Evolutionary conservation across 495 filamentous ascomycete species (phyloP).

Genomic region (Umbilicaria muhlenbergii): DNA sequence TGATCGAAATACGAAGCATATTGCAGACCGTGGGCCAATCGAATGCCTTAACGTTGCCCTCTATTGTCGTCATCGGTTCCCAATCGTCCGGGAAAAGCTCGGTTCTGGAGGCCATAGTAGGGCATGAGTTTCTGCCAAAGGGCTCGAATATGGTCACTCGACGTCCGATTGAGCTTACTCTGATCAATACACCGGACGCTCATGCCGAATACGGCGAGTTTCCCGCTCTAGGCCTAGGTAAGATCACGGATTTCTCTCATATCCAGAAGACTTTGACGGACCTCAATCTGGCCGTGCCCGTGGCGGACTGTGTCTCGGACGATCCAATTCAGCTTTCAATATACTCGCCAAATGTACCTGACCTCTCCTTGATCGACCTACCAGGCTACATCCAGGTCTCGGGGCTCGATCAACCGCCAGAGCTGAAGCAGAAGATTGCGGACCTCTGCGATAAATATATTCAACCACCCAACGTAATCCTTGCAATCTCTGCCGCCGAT

Average conservation of each 20-base stretch:
- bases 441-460: conserved; percentile 99
- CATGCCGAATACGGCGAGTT: conserved; percentile 94
- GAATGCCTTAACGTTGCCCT: conserved; percentile 69
- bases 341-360: conserved; percentile 87
- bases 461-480: conserved; percentile 84
- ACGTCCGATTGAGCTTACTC: conserved; percentile 87
- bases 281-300: conserved; percentile 83
- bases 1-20: conserved; percentile 96
- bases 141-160: conserved; percentile 97
- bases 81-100: conserved; percentile 98
- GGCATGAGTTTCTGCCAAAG: conserved; percentile 95
- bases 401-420: conserved; percentile 73
- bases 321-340: conserved; percentile 94
- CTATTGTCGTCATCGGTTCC: conserved; percentile 96
- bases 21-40: conserved; percentile 84
- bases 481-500: conserved; percentile 95
- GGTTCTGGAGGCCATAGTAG: conserved; percentile 91
- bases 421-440: conserved; percentile 89
- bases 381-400: conserved; percentile 96
- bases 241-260: conserved; percentile 82
- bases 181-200: conserved; percentile 87
- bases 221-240: conserved; percentile 75
- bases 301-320: conserved; percentile 80
- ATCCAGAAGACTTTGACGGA: conserved; percentile 91
- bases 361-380: conserved; percentile 90